These are phyloP conservation scores for Peniophora sp. DNA, from an alignment of 1,284 basidiomycete genomes.

Conservation along the genomic window DNA sequence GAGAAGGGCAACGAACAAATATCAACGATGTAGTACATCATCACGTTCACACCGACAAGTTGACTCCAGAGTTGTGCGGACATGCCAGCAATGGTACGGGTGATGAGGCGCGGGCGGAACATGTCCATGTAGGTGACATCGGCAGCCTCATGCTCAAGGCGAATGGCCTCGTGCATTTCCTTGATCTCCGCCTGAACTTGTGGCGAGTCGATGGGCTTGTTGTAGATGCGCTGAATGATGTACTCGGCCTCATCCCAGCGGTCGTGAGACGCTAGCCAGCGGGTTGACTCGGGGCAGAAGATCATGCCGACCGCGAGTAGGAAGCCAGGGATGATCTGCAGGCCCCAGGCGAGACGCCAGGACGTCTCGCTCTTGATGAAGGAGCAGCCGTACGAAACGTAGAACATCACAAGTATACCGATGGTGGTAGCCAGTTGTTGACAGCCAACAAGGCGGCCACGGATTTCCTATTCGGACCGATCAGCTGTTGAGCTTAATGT, in stretches of 20 bases:
- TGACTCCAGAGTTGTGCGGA: slow-evolving; percentile 62
- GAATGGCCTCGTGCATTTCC: slow-evolving; percentile 11
- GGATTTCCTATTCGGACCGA: slow-evolving; percentile 59
- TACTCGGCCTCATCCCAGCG: slow-evolving; percentile 2
- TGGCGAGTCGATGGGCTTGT: neutral
- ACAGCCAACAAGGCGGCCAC: slow-evolving; percentile 68
- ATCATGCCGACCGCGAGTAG: slow-evolving; percentile 64
- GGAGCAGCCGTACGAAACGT: slow-evolving; percentile 68
- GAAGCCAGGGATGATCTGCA: slow-evolving; percentile 72
- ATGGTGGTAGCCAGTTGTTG: slow-evolving; percentile 77
- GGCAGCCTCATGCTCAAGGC: neutral
- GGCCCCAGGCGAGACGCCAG: slow-evolving; percentile 74
- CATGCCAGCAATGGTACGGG: slow-evolving; percentile 51
- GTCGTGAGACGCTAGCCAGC: slow-evolving; percentile 1
- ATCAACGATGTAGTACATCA: slow-evolving; percentile 6
- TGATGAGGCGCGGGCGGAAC: slow-evolving; percentile 39
- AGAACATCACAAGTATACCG: slow-evolving; percentile 71
- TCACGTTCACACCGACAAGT: slow-evolving; percentile 50
- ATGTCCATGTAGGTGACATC: slow-evolving; percentile 1
- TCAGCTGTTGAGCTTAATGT: slow-evolving; percentile 37
- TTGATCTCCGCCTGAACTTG: neutral
- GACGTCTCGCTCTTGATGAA: slow-evolving; percentile 63
- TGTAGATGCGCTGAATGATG: slow-evolving; percentile 1
- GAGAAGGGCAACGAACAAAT: slow-evolving; percentile 12
- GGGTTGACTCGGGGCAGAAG: slow-evolving; percentile 4